Base-by-base conservation (phyloP, 2,329 filamentous ascomycete genomes). In the Fusarium torulosum region DNA sequence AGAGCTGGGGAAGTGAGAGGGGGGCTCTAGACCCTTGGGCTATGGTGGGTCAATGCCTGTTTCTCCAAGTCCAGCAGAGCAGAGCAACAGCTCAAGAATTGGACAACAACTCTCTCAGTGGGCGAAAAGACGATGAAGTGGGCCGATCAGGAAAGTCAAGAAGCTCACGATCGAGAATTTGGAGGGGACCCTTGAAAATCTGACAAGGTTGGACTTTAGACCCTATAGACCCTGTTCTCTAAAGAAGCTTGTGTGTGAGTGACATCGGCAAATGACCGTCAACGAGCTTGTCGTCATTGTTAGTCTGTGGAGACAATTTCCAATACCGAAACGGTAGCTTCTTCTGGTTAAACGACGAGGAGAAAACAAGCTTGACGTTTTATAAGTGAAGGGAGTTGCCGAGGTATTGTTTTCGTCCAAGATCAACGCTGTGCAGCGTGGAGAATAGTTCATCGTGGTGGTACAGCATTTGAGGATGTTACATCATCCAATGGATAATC, bases 11-110 rank as follows among this genome's bases (percentile, higher is more conserved):
- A 35, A 35, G 33, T 19, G 35, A 10, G 35, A 53, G 27, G 27
- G 25, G 59, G 66, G 65, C 59, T 69, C 61, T 69, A 57, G 66
- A 63, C 61, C 53, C 46, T 69, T 69, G 6, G 49, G 13, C 35
- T 11, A 21, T 45, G 62, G 66, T 67, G 61, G 66, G 66, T 44
- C 51, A 44, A 55, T 55, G 50, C 35, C 46, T 43, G 15, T 59
- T 59, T 43, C 31, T 53, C 23, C 21, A 46, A 42, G 29, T 43
- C 25, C 19, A 50, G 19, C 33, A 57, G 55, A 58, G 21, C 17
- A 35, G 59, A 5, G 4, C 25, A 25, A 8, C 25, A 46, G 21
- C 13, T 23, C 41, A 31, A 59, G 53, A 45, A 44, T 45, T 42
- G 53, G 47, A 53, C 35, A 44, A 10, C 15, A 55, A 37, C 21